Percentiles rank a stretch among this genome's conserved stretches.
These are phyloP conservation scores for Xylaria nigripes DNA, from an alignment of 495 filamentous ascomycete genomes.

Conservation along the genomic window DNA sequence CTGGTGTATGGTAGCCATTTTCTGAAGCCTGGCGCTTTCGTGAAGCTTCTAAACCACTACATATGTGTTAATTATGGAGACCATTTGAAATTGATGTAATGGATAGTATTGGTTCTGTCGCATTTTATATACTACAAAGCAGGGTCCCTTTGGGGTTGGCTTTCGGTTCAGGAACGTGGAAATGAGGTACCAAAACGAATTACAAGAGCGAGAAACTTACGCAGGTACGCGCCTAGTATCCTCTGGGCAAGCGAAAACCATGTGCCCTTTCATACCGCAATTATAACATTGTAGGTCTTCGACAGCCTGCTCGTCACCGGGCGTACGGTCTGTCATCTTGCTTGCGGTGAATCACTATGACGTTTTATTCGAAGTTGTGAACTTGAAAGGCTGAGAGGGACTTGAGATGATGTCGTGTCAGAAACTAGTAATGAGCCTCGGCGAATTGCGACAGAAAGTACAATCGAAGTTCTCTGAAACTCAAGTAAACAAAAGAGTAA, in stretches of 20 bases:
- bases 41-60: constrained; percentile 32
- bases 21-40: constrained; percentile 34
- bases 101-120: not conserved
- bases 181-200: not conserved
- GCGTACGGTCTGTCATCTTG: constrained; percentile 28
- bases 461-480: not conserved
- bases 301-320: constrained; percentile 24
- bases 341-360: not conserved
- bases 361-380: not conserved
- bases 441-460: too few relatives aligned
- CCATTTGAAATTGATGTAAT: not conserved
- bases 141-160: not conserved
- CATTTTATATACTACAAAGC: not conserved
- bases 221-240: constrained; percentile 42
- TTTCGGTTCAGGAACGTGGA: constrained; percentile 1
- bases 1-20: constrained; percentile 17
- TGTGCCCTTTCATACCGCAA: constrained; percentile 41
- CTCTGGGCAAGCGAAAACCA: constrained; percentile 44
- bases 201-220: constrained; percentile 41
- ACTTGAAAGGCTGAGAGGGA: not conserved
- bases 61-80: constrained; percentile 13
- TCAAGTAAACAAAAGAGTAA: not conserved
- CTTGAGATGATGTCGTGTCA: not conserved
- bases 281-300: constrained; percentile 43
- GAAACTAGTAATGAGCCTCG: not conserved